A percentile compares a stretch with the other conserved stretches of the same genome.
Conservation (phyloP, 306 rosid genomes). For the Glycyrrhiza uralensis region DNA sequence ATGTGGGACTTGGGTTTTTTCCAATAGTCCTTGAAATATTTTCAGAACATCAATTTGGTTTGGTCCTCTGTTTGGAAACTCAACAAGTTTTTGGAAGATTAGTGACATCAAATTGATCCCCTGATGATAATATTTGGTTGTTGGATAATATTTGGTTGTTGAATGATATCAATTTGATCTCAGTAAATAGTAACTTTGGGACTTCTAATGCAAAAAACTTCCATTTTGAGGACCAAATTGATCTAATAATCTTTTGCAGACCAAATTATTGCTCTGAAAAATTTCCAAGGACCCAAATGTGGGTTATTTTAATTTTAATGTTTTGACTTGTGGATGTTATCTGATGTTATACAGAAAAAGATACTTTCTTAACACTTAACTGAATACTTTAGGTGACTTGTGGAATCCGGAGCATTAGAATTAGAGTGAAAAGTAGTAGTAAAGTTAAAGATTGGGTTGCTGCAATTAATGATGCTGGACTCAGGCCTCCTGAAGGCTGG, state of each 20-base stretch:
- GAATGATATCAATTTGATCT: conserved; percentile 1
- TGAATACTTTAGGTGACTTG: conserved; percentile 63
- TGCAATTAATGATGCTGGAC: conserved; percentile 91
- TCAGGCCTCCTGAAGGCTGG: conserved; percentile 98
- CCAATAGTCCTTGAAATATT: not conserved
- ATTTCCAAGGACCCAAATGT: not conserved
- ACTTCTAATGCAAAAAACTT: not conserved
- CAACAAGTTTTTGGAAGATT: not conserved
- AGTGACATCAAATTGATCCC: conserved; percentile 20
- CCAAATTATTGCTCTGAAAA: not conserved
- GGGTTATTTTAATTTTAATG: conserved; percentile 3
- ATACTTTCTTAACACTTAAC: conserved; percentile 20
- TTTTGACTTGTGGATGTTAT: conserved; percentile 1
- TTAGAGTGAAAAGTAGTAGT: conserved; percentile 67
- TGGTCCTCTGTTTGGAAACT: not conserved
- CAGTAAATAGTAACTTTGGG: not conserved
- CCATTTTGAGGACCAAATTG: conserved; percentile 10
- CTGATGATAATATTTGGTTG: conserved; percentile 9
- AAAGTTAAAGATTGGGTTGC: conserved; percentile 97
- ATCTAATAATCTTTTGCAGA: conserved; percentile 8
- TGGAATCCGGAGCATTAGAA: conserved; percentile 73
- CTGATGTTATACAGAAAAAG: conserved; percentile 11
- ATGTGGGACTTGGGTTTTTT: too few relatives aligned
- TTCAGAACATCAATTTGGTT: conserved; percentile 4
- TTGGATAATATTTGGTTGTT: conserved; percentile 5